A percentile compares a stretch with the other conserved stretches of the same genome.
These are phyloP conservation scores for Thelonectria olida DNA, from an alignment of 2,329 filamentous ascomycete species.

Conservation along the genomic window DNA sequence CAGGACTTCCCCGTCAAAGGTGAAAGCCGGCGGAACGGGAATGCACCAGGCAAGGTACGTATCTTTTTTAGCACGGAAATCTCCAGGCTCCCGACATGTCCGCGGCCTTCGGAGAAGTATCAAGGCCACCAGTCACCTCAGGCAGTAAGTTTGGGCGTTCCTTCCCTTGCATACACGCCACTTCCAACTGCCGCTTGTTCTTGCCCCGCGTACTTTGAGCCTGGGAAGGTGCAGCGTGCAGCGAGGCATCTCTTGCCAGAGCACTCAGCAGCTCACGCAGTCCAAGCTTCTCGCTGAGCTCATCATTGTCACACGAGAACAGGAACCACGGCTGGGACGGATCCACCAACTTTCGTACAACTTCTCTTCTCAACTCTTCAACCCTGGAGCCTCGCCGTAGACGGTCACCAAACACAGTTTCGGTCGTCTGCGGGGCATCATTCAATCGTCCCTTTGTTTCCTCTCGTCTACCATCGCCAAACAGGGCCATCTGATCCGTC, in stretches of 20 bases:
- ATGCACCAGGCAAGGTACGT: no score
- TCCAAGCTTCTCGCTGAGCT: constrained; percentile 32
- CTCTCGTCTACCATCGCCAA: constrained; percentile 22
- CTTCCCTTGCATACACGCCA: background rate
- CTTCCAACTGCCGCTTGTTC: constrained; percentile 17
- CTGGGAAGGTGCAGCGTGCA: background rate
- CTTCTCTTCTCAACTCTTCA: constrained; percentile 19
- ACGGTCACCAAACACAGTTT: constrained; percentile 20
- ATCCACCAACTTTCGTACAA: constrained; percentile 30
- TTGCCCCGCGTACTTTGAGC: constrained; percentile 18
- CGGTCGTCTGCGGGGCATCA: constrained; percentile 8
- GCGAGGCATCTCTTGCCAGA: constrained; percentile 6
- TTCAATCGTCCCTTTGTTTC: constrained; percentile 13
- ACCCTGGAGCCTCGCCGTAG: constrained; percentile 16
- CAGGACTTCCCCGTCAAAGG: no score
- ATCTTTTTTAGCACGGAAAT: constrained; percentile 1
- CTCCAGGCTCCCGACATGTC: background rate
- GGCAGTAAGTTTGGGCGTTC: constrained; percentile 5
- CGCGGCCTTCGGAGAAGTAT: constrained; percentile 8
- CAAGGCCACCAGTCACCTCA: background rate
- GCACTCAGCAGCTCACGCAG: no score
- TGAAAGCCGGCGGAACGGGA: no score
- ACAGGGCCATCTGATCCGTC: constrained; percentile 20
- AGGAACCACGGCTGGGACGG: constrained; percentile 20
- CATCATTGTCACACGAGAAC: constrained; percentile 36